Conservation (phyloP, 441 rosid genomes). For the Lepidium campestre region DNA sequence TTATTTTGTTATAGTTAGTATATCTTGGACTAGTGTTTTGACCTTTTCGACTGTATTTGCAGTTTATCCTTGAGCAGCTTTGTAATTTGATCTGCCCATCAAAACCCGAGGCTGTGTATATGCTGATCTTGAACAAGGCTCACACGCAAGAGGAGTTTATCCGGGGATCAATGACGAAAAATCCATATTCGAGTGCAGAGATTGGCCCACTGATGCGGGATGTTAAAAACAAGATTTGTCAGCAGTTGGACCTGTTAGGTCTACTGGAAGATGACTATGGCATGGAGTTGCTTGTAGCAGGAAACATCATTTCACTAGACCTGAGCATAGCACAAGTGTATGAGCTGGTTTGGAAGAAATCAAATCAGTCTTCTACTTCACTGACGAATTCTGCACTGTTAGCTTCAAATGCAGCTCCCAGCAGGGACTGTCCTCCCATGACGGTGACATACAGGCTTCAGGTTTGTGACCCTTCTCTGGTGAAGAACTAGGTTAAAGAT, state of each 20-base stretch:
- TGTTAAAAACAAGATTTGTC: constrained; percentile 98
- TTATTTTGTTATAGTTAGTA: background rate
- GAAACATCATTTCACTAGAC: constrained; percentile 98
- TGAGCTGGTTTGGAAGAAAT: constrained; percentile 99
- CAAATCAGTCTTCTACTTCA: constrained; percentile 75
- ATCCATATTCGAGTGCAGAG: constrained; percentile 98
- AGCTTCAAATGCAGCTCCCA: constrained; percentile 59
- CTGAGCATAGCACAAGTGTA: constrained; percentile 97
- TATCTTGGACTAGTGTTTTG: constrained; percentile 15
- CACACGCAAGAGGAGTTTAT: constrained; percentile 99
- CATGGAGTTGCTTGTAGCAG: constrained; percentile 98
- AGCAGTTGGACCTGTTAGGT: constrained; percentile 85
- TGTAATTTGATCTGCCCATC: constrained; percentile 99
- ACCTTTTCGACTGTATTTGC: constrained; percentile 39
- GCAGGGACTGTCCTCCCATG: constrained; percentile 96
- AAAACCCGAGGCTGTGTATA: constrained; percentile 86
- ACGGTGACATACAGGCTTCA: constrained; percentile 99
- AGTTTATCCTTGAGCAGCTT: constrained; percentile 99
- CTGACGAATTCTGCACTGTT: constrained; percentile 59
- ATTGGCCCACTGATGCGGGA: constrained; percentile 99
- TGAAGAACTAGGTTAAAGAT: constrained; percentile 3
- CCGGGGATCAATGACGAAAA: constrained; percentile 99
- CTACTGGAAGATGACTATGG: constrained; percentile 98
- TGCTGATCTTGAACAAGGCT: constrained; percentile 89
- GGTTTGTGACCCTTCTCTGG: constrained; percentile 50